Base-by-base conservation (phyloP, 2,329 filamentous ascomycete genomes). In the Stenocarpella maydis region DNA sequence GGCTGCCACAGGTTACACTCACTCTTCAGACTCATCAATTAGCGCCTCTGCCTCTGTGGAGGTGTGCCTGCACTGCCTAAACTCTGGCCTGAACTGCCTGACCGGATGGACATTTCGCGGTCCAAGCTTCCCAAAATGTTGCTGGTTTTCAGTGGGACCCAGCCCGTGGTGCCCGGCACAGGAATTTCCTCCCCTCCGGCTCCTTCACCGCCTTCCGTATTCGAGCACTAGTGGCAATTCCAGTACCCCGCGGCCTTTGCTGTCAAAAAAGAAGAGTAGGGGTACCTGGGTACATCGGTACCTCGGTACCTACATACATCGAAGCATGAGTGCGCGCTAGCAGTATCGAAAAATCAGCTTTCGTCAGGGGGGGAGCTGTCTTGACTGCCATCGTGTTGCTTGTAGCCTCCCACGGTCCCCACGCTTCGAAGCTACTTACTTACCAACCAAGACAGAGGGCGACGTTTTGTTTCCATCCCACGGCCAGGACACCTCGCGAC, bases 321-420 rank as follows among this genome's bases (percentile, higher is more conserved):
- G 54, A 28, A 37, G 19, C 54, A 58, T 28, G 54, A 39, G 52
- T 60, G 68, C 68, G 67, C 65, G 68, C 65, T 67, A 53, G 68
- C 64, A 63, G 68, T 15, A 52, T 45, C 45, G 68, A 70, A 70
- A 70, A 70, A 67, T 70, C 68, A 70, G 68, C 68, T 67, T 19
- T 24, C 39, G 49, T 53, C 61, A 65, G 47, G 61, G 58, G 58
- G 58, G 58, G n/a, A 63, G 58, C 58, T 65, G 60, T 65, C 53
- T 52, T 70, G 65, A 68, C 58, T 55, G 50, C 49, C 54, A 66
- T 63, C 43, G 43, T 49, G 58, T 63, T 49, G 43, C 58, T 43
- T 63, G 58, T 63, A 63, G 43, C 43, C 58, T 63, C 43, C 58
- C 41, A 49, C 58, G 60, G 47, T 65, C 50, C 43, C 67, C 37